Conservation (phyloP, 495 filamentous ascomycete genomes). For the Penicillium psychrofluorescens region DNA sequence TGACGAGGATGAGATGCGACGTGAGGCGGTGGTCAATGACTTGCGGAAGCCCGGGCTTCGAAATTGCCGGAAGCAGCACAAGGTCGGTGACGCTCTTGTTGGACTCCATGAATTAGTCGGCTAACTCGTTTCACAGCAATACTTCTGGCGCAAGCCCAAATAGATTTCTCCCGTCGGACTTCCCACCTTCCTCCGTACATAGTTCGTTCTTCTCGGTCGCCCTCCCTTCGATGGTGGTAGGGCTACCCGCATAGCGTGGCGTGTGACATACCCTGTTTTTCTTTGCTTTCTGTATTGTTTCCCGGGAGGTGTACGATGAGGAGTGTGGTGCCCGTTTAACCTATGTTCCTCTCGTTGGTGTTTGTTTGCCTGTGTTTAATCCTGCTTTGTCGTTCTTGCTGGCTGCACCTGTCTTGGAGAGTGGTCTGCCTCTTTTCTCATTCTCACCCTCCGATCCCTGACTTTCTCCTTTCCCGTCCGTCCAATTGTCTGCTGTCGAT, state of each 20-base stretch:
- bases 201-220: conserved; percentile 28
- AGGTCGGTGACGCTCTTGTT: conserved; percentile 52
- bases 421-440: not conserved
- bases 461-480: not conserved
- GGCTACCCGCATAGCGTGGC: conserved; percentile 44
- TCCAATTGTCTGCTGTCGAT: not conserved
- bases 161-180: conserved; percentile 8
- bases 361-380: not conserved
- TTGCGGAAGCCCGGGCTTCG: conserved; percentile 81
- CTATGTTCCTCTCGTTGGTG: not conserved
- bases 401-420: conserved; percentile 1
- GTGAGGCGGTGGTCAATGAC: conserved; percentile 76
- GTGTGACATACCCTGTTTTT: conserved; percentile 43
- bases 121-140: conserved; percentile 58
- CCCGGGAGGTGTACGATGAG: not conserved
- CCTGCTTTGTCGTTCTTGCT: no score
- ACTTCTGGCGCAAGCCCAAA: conserved; percentile 85
- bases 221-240: conserved; percentile 10
- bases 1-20: conserved; percentile 71
- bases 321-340: not conserved
- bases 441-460: not conserved
- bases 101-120: not conserved
- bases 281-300: conserved; percentile 12
- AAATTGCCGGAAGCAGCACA: conserved; percentile 87
- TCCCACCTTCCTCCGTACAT: conserved; percentile 33